These are phyloP conservation scores for Beauveria asiatica DNA, from an alignment of 2,329 filamentous ascomycete species.

Conservation along the genomic window DNA sequence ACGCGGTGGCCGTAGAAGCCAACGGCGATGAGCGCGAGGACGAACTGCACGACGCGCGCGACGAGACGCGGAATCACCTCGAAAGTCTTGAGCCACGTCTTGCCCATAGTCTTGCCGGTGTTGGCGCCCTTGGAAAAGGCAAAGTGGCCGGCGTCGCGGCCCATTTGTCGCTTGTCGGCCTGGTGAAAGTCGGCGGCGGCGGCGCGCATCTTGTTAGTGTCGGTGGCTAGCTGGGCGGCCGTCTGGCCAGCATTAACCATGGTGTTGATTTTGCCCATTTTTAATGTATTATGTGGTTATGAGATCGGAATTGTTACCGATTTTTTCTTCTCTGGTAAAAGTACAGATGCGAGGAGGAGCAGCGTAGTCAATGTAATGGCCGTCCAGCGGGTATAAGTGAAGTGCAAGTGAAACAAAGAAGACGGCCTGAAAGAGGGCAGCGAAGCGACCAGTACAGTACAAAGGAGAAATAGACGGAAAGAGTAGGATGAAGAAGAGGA, in stretches of 20 bases:
- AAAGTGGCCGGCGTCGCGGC: slow-evolving; percentile 23
- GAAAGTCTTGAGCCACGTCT: slow-evolving; percentile 37
- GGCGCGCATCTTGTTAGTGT: slow-evolving; percentile 19
- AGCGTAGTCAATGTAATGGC: neutral
- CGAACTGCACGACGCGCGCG: slow-evolving; percentile 59
- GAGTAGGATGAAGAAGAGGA: neutral
- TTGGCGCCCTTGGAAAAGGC: slow-evolving; percentile 27
- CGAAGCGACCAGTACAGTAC: neutral
- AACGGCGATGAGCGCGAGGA: slow-evolving; percentile 59
- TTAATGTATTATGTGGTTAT: neutral
- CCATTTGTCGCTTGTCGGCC: slow-evolving; percentile 26
- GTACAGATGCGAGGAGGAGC: neutral
- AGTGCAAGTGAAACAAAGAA: slow-evolving; percentile 2
- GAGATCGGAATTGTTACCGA: neutral
- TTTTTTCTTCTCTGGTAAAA: neutral
- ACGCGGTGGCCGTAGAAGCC: slow-evolving; percentile 61
- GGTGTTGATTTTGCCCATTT: slow-evolving; percentile 23
- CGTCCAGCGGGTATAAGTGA: slow-evolving; percentile 5
- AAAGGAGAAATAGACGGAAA: neutral
- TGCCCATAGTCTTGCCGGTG: slow-evolving; percentile 33
- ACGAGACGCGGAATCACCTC: slow-evolving; percentile 40
- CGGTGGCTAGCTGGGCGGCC: slow-evolving; percentile 24
- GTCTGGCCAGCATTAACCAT: slow-evolving; percentile 26
- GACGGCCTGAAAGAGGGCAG: neutral
- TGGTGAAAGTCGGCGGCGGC: slow-evolving; percentile 23